These are phyloP conservation scores for Emergomyces africanus DNA, from an alignment of 2,329 filamentous ascomycete genomes.

Conservation along the genomic window DNA sequence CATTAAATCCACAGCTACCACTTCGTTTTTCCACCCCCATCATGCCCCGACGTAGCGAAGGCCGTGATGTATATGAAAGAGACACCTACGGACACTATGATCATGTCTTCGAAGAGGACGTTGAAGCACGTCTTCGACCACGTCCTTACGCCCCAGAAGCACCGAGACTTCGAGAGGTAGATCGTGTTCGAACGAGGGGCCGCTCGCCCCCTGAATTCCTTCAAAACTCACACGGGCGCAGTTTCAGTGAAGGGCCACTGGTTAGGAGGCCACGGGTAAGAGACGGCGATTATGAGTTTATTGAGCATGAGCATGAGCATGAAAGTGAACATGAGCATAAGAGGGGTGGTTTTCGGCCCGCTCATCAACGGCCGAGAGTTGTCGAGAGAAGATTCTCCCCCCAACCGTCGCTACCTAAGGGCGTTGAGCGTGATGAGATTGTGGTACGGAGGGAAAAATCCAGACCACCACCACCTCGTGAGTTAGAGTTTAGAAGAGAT, in stretches of 20 bases:
- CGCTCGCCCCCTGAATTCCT: constrained; percentile 20
- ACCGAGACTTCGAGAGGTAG: constrained; percentile 33
- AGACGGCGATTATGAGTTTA: constrained; percentile 9
- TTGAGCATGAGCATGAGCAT: constrained; percentile 13
- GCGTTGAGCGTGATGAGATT: background rate
- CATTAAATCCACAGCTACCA: no score
- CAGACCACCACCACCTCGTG: background rate
- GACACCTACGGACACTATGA: constrained; percentile 17
- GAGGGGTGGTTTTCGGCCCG: background rate
- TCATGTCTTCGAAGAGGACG: constrained; percentile 18
- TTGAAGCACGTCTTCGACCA: constrained; percentile 13
- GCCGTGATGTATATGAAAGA: constrained; percentile 19
- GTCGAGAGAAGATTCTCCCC: background rate
- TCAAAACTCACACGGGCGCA: constrained; percentile 21
- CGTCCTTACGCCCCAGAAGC: constrained; percentile 8
- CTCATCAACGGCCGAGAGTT: background rate
- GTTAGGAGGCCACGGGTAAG: constrained; percentile 19
- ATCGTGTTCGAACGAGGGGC: constrained; percentile 29
- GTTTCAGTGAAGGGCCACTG: constrained; percentile 19
- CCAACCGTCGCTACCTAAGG: background rate
- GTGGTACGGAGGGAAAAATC: background rate
- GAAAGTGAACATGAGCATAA: constrained; percentile 11
- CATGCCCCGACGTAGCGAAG: background rate
- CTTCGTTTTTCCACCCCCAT: background rate
- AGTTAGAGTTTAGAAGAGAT: constrained; percentile 2